A percentile compares a stretch with the other conserved stretches of the same genome.
Conservation (phyloP, 345 rosid genomes). For the Schrenkiella parvula region DNA sequence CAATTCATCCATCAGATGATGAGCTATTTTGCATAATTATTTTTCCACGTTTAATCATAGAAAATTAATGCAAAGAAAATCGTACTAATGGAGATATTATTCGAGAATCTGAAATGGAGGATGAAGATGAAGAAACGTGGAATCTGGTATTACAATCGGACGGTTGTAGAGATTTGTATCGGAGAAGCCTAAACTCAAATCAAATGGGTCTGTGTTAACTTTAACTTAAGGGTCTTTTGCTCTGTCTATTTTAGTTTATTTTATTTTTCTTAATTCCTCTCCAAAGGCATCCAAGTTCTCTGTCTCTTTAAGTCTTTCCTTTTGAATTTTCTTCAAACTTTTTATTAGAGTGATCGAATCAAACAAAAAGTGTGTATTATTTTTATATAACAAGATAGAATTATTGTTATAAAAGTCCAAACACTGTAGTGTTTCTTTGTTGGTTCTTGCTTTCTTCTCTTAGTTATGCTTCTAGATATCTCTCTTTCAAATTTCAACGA, state of each 20-base stretch:
- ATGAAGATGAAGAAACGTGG: slow-evolving; percentile 24
- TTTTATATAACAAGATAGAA: background rate
- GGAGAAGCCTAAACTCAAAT: slow-evolving; percentile 10
- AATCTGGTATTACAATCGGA: slow-evolving; percentile 13
- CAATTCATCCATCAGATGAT: background rate
- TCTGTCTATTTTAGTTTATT: background rate
- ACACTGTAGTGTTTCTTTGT: background rate
- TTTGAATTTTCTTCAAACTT: background rate
- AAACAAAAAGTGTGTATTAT: slow-evolving; percentile 6
- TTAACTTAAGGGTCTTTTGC: slow-evolving; percentile 16
- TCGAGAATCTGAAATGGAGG: background rate
- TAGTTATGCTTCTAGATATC: slow-evolving; percentile 2
- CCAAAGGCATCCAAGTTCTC: slow-evolving; percentile 27
- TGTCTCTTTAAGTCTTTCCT: slow-evolving; percentile 6
- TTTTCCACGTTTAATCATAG: background rate
- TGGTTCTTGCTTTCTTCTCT: background rate
- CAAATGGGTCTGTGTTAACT: slow-evolving; percentile 3
- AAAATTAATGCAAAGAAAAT: background rate
- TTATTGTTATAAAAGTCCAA: background rate
- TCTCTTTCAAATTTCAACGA: slow-evolving; percentile 14
- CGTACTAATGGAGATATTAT: slow-evolving; percentile 21
- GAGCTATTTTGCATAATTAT: background rate
- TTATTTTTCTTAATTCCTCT: background rate
- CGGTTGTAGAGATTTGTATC: slow-evolving; percentile 18
- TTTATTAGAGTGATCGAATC: slow-evolving; percentile 25